Evolutionary conservation across 345 rosid species (phyloP).

Genomic region (Citrus glauca): DNA sequence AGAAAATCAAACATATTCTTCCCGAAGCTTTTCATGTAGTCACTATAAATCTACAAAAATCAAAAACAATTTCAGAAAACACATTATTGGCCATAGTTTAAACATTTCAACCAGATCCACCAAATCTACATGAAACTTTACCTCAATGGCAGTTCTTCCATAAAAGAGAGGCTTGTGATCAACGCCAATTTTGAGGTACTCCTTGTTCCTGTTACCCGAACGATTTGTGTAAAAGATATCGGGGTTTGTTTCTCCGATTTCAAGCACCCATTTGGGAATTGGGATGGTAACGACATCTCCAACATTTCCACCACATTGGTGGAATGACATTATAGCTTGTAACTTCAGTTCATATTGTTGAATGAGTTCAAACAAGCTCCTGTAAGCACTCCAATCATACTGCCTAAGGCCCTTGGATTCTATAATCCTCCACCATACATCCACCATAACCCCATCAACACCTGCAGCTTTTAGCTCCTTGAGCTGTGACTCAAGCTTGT

Average conservation of each 20-base stretch:
- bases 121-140: conserved; percentile 1
- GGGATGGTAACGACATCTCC: conserved; percentile 78
- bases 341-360: conserved; percentile 47
- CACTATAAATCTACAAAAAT: conserved; percentile 58
- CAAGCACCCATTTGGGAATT: conserved; percentile 67
- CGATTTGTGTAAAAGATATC: conserved; percentile 67
- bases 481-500: conserved; percentile 46
- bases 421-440: conserved; percentile 85
- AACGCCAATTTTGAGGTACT: conserved; percentile 67
- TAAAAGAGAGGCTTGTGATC: conserved; percentile 51
- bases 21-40: conserved; percentile 76
- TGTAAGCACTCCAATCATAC: conserved; percentile 76
- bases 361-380: conserved; percentile 53
- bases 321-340: conserved; percentile 85
- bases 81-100: background rate
- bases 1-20: conserved; percentile 61
- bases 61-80: background rate
- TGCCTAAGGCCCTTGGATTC: conserved; percentile 58
- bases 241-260: conserved; percentile 49
- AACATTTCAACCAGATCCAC: background rate
- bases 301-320: conserved; percentile 84
- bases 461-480: conserved; percentile 61
- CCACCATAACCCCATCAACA: conserved; percentile 78
- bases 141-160: conserved; percentile 74
- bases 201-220: conserved; percentile 56